Evolutionary conservation across 306 rosid species (phyloP).

Genomic region (Mucuna pruriens): DNA sequence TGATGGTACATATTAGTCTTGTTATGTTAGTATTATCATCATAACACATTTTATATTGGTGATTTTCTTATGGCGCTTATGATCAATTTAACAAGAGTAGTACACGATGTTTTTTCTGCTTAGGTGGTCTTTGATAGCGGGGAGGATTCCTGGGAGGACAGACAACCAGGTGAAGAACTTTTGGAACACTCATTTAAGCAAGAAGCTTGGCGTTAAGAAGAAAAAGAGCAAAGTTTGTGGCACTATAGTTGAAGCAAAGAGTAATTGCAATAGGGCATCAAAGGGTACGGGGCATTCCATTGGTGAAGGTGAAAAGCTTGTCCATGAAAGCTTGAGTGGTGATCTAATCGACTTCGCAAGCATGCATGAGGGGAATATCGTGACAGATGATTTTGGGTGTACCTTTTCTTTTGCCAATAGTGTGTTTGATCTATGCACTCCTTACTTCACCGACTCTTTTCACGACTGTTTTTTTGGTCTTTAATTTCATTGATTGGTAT

Average conservation of each 20-base stretch:
- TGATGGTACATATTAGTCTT: no score
- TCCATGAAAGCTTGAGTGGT: not conserved
- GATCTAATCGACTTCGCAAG: not conserved
- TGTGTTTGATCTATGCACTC: not conserved
- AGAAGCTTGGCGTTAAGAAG: slow-evolving; percentile 49
- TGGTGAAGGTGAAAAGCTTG: not conserved
- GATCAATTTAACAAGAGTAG: not conserved
- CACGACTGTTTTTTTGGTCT: slow-evolving; percentile 37
- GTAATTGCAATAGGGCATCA: not conserved
- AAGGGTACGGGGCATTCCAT: not conserved
- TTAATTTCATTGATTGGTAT: slow-evolving; percentile 34
- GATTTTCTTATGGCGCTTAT: no score
- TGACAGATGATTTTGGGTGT: slow-evolving; percentile 11
- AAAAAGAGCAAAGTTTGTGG: slow-evolving; percentile 33
- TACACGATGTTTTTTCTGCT: not conserved
- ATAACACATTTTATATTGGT: no score
- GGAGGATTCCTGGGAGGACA: slow-evolving; percentile 78
- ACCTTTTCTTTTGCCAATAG: slow-evolving; percentile 37
- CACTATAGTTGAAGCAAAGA: not conserved
- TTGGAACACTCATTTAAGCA: slow-evolving; percentile 72
- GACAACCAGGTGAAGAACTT: slow-evolving; percentile 76
- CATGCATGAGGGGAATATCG: slow-evolving; percentile 26
- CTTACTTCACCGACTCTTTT: slow-evolving; percentile 28
- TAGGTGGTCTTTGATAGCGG: slow-evolving; percentile 77
- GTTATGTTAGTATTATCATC: no score